Base-by-base conservation (phyloP, 345 rosid genomes). In the Eucalyptus grandis region DNA sequence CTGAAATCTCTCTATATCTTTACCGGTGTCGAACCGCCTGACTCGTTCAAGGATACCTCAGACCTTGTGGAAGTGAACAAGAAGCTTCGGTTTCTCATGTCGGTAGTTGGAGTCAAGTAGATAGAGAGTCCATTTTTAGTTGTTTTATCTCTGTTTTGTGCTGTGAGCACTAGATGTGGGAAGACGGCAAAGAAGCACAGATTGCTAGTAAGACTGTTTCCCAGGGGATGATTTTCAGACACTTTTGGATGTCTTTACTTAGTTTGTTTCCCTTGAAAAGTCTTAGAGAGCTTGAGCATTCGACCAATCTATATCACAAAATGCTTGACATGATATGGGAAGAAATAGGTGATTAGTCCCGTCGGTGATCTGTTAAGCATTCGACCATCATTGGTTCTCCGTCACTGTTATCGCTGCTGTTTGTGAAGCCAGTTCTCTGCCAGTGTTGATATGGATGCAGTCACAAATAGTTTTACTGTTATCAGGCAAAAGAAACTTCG, bases 61-160 rank as follows among this genome's bases (percentile, higher is more conserved):
- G 95, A 94, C 90, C 91, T 93, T 47, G 94, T 46, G 11, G 95
- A 96, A 88, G 90, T 94, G 30, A 90, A 89, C 88, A 91, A 93
- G 44, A 93, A 93, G 89, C 95, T 96, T 67, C 89, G 50, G 88
- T 94, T 94, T 92, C 96, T 97, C 89, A 94, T 94, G 96, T 91
- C 98, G 14, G 90, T 96, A 13, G 92, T 96, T 47, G 99, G 98
- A 89, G 95, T 96, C 12, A 91, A 94, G 90, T 94, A 96, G 93
- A 85, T 27, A 15, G 15, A 69, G 27, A 21, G 9, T 40, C 27
- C 12, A 77, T 15, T 77, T 40, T 22, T 40, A 40, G 47, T 11
- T 40, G 83, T 40, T 77, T 40, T 40, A 40, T 22, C 26, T 11
- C 9, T 40, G 47, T 6, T 77, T 37, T 11, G 44, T 34, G 44